Evolutionary conservation across 768 basidiomycete species (phyloP).

Genomic region (Leccinum barrowsii): DNA sequence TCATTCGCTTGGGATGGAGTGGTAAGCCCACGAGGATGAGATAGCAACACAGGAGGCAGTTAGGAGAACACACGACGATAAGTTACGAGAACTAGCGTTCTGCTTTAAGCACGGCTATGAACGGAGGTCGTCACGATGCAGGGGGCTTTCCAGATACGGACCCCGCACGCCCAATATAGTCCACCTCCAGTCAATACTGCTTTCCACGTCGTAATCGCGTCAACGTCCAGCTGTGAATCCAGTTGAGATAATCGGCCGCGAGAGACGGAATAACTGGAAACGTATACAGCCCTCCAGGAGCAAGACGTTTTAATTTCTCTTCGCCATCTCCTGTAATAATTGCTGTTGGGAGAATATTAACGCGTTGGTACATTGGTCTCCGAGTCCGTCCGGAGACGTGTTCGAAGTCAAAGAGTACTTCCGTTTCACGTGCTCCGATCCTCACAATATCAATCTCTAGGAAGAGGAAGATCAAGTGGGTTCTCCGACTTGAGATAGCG

Average conservation of each 20-base stretch:
- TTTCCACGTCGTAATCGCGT: constrained; percentile 63
- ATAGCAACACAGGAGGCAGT: constrained; percentile 28
- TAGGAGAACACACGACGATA: constrained; percentile 24
- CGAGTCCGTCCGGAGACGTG: constrained; percentile 34
- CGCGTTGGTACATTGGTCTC: constrained; percentile 47
- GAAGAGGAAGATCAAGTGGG: constrained; percentile 6
- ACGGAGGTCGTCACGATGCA: constrained; percentile 54
- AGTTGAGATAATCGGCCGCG: not conserved
- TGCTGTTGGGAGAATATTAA: constrained; percentile 63
- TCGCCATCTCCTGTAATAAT: constrained; percentile 51
- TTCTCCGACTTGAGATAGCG: constrained; percentile 4
- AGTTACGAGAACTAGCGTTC: constrained; percentile 27
- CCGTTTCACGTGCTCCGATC: constrained; percentile 52
- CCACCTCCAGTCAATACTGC: constrained; percentile 61
- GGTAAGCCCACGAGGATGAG: constrained; percentile 28
- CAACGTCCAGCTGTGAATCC: constrained; percentile 54
- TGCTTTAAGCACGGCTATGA: constrained; percentile 59
- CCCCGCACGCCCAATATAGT: constrained; percentile 67
- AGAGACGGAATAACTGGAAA: not conserved
- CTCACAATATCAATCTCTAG: constrained; percentile 58
- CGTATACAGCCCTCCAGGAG: constrained; percentile 60
- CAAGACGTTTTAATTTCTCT: constrained; percentile 59
- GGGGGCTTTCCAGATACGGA: constrained; percentile 48
- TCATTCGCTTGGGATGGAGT: constrained; percentile 18
- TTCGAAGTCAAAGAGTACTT: constrained; percentile 61